phyloP scores from a whole-genome alignment of 2,329 filamentous ascomycete species.

The Aulographum hederae region DNA sequence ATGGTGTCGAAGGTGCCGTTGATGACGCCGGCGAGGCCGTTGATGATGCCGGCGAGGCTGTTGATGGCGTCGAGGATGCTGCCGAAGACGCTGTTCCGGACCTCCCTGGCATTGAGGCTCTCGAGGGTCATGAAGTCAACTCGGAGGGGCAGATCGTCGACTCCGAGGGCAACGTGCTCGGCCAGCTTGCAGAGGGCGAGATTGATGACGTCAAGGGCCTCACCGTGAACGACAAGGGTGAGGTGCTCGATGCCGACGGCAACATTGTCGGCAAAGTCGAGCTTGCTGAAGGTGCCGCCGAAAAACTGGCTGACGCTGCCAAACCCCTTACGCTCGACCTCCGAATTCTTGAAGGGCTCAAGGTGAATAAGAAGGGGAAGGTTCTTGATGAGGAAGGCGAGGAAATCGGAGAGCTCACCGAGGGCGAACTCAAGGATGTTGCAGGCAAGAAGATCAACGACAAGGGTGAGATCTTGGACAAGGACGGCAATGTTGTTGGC shows the following conservation, averaged over 20 bases:
- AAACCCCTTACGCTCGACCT: slow-evolving; percentile 20
- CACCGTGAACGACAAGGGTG: slow-evolving; percentile 30
- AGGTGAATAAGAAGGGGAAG: slow-evolving; percentile 40
- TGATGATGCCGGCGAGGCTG: slow-evolving; percentile 10
- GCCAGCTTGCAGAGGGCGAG: slow-evolving; percentile 27
- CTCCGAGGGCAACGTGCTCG: slow-evolving; percentile 29
- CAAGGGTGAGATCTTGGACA: slow-evolving; percentile 31
- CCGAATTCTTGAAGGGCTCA: slow-evolving; percentile 31
- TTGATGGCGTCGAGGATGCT: slow-evolving; percentile 10
- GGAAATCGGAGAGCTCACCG: slow-evolving; percentile 29
- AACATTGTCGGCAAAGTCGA: slow-evolving; percentile 32
- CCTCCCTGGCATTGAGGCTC: slow-evolving; percentile 31
- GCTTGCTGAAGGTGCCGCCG: slow-evolving; percentile 28
- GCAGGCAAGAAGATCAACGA: slow-evolving; percentile 31
- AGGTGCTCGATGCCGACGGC: slow-evolving; percentile 30
- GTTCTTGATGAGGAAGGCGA: slow-evolving; percentile 32
- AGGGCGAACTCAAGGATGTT: slow-evolving; percentile 24
- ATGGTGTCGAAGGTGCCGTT: slow-evolving; percentile 13
- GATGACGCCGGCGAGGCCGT: slow-evolving; percentile 7
- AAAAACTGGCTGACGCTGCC: slow-evolving; percentile 23
- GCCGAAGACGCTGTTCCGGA: slow-evolving; percentile 14
- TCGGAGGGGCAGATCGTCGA: slow-evolving; percentile 30
- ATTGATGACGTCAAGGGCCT: slow-evolving; percentile 28
- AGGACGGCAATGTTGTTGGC: slow-evolving; percentile 30
- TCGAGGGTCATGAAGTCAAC: slow-evolving; percentile 32